These are phyloP conservation scores for Dactylellina haptotyla DNA, from an alignment of 2,329 filamentous ascomycete genomes.

Conservation along the genomic window DNA sequence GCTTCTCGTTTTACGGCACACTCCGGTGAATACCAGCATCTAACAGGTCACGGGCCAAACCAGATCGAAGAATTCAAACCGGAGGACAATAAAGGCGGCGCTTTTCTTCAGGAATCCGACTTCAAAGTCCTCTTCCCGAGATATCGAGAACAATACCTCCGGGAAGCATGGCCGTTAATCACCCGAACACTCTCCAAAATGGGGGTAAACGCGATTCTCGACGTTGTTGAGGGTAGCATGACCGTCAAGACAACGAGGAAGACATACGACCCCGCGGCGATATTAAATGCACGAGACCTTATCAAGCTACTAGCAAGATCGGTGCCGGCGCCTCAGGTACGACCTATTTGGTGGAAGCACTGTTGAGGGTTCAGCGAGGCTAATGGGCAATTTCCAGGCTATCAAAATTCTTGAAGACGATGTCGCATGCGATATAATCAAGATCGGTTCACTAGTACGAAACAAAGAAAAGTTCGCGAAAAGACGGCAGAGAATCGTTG, in stretches of 20 bases:
- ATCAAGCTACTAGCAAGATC: constrained; percentile 92
- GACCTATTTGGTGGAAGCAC: neutral
- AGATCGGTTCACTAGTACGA: constrained; percentile 86
- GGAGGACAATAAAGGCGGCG: constrained; percentile 83
- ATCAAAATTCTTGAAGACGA: constrained; percentile 94
- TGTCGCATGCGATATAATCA: constrained; percentile 92
- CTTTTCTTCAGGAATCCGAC: constrained; percentile 90
- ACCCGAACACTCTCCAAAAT: constrained; percentile 86
- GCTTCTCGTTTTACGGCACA: neutral
- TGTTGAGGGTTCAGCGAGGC: neutral
- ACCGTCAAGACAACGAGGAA: constrained; percentile 93
- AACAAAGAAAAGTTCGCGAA: constrained; percentile 98
- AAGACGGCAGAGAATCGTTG: constrained; percentile 88
- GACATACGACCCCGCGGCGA: constrained; percentile 89
- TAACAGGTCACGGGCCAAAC: neutral
- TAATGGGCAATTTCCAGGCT: constrained; percentile 65
- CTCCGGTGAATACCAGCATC: neutral
- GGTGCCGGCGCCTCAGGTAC: constrained; percentile 82
- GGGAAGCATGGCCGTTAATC: constrained; percentile 90
- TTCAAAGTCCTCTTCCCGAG: constrained; percentile 91
- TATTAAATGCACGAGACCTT: constrained; percentile 91
- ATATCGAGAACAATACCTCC: constrained; percentile 93
- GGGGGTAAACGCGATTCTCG: constrained; percentile 89
- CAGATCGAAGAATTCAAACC: constrained; percentile 83
- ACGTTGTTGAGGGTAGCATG: constrained; percentile 96